Conservation (phyloP, 2,329 filamentous ascomycete species). For the Aureobasidium vineae region DNA sequence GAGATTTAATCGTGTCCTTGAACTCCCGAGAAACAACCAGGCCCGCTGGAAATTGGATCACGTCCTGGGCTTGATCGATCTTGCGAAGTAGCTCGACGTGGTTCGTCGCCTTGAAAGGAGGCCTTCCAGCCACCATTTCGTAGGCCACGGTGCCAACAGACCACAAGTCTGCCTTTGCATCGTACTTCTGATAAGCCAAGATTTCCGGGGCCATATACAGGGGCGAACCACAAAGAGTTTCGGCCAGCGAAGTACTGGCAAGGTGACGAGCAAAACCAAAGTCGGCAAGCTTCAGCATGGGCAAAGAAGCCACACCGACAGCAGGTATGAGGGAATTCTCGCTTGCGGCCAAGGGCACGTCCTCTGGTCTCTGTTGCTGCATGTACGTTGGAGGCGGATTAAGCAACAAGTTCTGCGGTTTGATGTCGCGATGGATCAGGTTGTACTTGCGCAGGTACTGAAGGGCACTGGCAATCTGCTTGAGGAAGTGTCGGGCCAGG, state of each 20-base stretch:
- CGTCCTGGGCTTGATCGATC: constrained; percentile 85
- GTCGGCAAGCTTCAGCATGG: constrained; percentile 96
- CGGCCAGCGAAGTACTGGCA: constrained; percentile 85
- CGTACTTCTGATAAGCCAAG: constrained; percentile 93
- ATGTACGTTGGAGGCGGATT: constrained; percentile 76
- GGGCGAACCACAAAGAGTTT: constrained; percentile 94
- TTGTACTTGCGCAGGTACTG: constrained; percentile 82
- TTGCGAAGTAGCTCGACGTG: constrained; percentile 90
- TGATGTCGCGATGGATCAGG: constrained; percentile 94
- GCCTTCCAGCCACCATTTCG: constrained; percentile 89
- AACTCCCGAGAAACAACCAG: constrained; percentile 67
- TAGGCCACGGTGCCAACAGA: constrained; percentile 94
- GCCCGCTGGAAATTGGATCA: constrained; percentile 77
- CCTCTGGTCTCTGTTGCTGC: constrained; percentile 58
- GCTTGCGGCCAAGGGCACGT: constrained; percentile 72
- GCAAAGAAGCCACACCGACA: constrained; percentile 76
- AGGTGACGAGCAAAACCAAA: constrained; percentile 97
- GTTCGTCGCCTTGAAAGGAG: constrained; percentile 88
- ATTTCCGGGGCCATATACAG: constrained; percentile 99
- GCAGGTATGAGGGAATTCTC: constrained; percentile 77
- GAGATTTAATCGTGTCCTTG: constrained; percentile 73
- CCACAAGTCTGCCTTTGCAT: constrained; percentile 96
- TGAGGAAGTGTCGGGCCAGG: constrained; percentile 91
- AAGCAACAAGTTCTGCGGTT: constrained; percentile 91
- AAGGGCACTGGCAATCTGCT: constrained; percentile 89